These are phyloP conservation scores for Globisporangium paroecandrum DNA, from an alignment of 352 stramenopile species.

Conservation along the genomic window DNA sequence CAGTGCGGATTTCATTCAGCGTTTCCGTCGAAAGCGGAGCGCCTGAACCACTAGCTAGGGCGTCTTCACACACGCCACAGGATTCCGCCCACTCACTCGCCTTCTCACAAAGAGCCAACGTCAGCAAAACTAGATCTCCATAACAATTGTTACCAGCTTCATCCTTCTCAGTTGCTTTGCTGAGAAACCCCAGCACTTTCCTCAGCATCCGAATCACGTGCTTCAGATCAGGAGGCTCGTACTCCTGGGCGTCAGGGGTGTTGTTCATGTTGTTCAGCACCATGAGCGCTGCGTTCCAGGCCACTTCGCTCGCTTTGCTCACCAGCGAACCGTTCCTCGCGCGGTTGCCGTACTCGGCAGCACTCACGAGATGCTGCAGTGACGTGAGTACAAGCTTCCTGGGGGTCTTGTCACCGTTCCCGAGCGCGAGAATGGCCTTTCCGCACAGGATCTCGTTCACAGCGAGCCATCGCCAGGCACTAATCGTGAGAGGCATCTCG, in stretches of 20 bases:
- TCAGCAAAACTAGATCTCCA: conserved; percentile 55
- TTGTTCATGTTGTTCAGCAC: conserved; percentile 21
- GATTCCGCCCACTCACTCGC: conserved; percentile 39
- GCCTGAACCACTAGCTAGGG: conserved; percentile 20
- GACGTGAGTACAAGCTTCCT: conserved; percentile 52
- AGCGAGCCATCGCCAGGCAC: conserved; percentile 67
- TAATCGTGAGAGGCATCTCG: background rate
- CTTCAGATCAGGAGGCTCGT: conserved; percentile 21
- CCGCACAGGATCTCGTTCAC: conserved; percentile 60
- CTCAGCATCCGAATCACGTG: conserved; percentile 22
- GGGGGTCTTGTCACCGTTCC: conserved; percentile 31
- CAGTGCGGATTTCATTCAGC: conserved; percentile 52
- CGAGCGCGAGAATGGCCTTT: conserved; percentile 46
- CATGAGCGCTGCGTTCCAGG: conserved; percentile 77
- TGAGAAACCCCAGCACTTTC: conserved; percentile 25
- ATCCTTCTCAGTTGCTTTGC: conserved; percentile 14
- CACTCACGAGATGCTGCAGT: conserved; percentile 52
- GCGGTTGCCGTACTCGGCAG: conserved; percentile 35
- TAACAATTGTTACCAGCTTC: conserved; percentile 12
- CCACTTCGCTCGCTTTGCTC: conserved; percentile 48
- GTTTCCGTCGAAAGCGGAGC: conserved; percentile 19
- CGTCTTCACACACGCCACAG: conserved; percentile 34
- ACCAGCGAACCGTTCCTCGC: conserved; percentile 27
- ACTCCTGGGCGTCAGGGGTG: conserved; percentile 17
- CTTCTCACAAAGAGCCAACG: conserved; percentile 52